Evolutionary conservation across 1,139 yeast genomes (phyloP).

Genomic region (Sugiyamaella novakii): DNA sequence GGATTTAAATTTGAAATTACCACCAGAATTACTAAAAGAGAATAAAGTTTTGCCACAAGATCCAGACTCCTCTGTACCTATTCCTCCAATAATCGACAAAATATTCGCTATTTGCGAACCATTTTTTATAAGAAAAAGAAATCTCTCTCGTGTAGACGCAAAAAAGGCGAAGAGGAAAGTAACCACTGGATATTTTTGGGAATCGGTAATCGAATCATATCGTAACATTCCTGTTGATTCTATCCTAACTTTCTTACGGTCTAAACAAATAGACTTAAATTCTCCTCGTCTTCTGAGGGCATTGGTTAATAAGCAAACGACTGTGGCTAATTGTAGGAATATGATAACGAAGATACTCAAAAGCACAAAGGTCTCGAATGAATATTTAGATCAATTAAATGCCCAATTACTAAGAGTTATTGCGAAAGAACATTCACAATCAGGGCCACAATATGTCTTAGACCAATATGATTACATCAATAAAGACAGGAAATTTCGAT

Average conservation of each 20-base stretch:
- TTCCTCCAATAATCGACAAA: conserved; percentile 2
- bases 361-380: not conserved
- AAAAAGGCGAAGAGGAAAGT: conserved; percentile 1
- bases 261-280: not conserved
- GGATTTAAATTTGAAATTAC: not conserved
- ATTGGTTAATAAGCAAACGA: conserved; percentile 6
- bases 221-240: not conserved
- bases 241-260: conserved; percentile 3
- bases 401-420: conserved; percentile 6
- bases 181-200: conserved; percentile 14
- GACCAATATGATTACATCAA: not conserved
- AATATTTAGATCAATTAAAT: not conserved
- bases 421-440: conserved; percentile 5
- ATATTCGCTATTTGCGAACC: conserved; percentile 10
- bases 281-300: conserved; percentile 7
- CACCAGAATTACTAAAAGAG: not conserved
- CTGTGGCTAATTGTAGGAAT: not conserved
- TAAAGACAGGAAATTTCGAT: not conserved
- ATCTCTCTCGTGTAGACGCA: not conserved
- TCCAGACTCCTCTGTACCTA: not conserved
- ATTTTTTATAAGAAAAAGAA: conserved; percentile 3
- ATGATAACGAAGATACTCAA: not conserved
- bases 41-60: too few relatives aligned
- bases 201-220: conserved; percentile 5
- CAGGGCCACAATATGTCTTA: conserved; percentile 1